A percentile compares a stretch with the other conserved stretches of the same genome.
Conservation (phyloP, 768 basidiomycete species). For the Podaxis mareebaensis region DNA sequence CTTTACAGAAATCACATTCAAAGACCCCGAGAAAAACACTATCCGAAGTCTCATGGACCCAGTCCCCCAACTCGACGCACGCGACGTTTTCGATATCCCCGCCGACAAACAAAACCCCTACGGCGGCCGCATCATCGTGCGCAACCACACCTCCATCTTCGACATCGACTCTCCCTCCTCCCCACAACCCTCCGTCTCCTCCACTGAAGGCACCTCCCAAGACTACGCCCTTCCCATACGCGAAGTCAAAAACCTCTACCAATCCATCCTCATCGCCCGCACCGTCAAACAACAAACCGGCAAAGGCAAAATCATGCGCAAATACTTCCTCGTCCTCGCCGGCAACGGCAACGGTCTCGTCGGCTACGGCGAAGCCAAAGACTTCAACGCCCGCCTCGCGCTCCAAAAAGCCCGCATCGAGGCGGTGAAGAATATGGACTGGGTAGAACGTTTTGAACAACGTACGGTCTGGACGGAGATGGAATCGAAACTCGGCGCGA, state of each 20-base stretch:
- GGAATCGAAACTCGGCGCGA: conserved; percentile 81
- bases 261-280: conserved; percentile 47
- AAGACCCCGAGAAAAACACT: background rate
- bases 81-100: conserved; percentile 53
- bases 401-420: conserved; percentile 53
- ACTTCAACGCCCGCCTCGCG: conserved; percentile 54
- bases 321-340: conserved; percentile 66
- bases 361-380: conserved; percentile 82
- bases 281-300: conserved; percentile 87
- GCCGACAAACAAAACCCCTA: conserved; percentile 53
- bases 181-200: background rate
- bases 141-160: conserved; percentile 75
- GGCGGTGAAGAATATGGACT: conserved; percentile 88
- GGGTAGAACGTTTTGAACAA: conserved; percentile 89
- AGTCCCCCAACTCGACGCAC: conserved; percentile 63
- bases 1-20: background rate
- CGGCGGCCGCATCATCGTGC: conserved; percentile 63
- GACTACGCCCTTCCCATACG: conserved; percentile 21
- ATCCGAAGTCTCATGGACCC: conserved; percentile 62
- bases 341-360: conserved; percentile 85
- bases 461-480: conserved; percentile 96
- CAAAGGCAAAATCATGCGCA: conserved; percentile 82
- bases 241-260: conserved; percentile 34
- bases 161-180: conserved; percentile 30
- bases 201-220: conserved; percentile 9